Evolutionary conservation across 257 asterid genomes (phyloP).

Genomic region (Solanum sparsipilum): DNA sequence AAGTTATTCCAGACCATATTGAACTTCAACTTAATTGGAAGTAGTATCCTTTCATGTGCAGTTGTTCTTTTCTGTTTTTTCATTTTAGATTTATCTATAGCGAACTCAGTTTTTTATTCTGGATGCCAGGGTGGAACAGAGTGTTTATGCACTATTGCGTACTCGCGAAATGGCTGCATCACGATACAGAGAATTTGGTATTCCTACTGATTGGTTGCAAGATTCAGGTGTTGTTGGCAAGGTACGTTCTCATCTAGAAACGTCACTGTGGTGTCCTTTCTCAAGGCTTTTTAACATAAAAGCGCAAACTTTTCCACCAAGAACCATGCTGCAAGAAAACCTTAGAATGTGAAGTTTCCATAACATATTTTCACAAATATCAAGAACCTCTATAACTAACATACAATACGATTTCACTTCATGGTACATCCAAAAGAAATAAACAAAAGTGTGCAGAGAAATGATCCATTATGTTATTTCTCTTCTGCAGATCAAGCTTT

Average conservation of each 20-base stretch:
- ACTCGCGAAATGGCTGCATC: conserved; percentile 93
- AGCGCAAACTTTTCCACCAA: background rate
- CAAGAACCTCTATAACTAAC: background rate
- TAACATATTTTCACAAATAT: background rate
- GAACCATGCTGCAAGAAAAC: background rate
- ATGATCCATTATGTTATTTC: background rate
- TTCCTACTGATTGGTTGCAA: conserved; percentile 83
- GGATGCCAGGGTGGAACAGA: conserved; percentile 64
- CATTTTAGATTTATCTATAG: background rate
- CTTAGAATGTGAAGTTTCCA: background rate
- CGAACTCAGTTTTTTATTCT: background rate
- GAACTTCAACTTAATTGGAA: background rate
- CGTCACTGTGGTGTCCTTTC: background rate
- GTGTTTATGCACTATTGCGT: conserved; percentile 76
- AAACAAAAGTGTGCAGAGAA: background rate
- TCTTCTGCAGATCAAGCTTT: conserved; percentile 75
- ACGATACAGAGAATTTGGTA: conserved; percentile 80
- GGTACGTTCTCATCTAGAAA: conserved; percentile 30
- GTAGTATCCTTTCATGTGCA: background rate
- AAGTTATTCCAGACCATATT: background rate
- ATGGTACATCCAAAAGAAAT: background rate
- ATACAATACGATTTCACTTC: background rate
- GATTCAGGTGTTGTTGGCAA: conserved; percentile 94
- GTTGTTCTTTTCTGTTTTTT: background rate
- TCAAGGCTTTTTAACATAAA: background rate